Conservation (phyloP, 768 basidiomycete species). For the Tulasnella sp. region DNA sequence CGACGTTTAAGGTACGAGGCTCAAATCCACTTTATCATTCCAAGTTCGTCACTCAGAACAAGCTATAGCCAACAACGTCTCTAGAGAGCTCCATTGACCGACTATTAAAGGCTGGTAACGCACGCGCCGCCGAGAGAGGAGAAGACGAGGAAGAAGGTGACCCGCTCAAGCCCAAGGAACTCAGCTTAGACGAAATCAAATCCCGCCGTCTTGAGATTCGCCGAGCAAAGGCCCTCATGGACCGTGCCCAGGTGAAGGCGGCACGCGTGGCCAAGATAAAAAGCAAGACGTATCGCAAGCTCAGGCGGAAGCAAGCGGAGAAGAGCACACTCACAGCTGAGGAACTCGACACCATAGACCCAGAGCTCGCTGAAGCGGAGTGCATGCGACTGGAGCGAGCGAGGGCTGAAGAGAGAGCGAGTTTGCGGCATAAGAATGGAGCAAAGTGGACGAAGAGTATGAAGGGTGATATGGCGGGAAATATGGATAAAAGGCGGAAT, state of each 20-base stretch:
- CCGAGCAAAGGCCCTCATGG: conserved; percentile 85
- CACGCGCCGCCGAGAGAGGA: conserved; percentile 70
- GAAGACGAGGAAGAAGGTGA: conserved; percentile 50
- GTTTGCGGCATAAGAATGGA: conserved; percentile 74
- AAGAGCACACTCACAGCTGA: conserved; percentile 36
- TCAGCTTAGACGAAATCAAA: conserved; percentile 77
- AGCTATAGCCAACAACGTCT: conserved; percentile 64
- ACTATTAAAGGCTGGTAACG: conserved; percentile 67
- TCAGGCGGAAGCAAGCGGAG: conserved; percentile 68
- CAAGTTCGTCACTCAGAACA: no score
- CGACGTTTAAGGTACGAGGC: conserved; percentile 66
- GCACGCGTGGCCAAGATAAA: conserved; percentile 91
- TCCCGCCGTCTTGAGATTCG: conserved; percentile 71
- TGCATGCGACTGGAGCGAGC: conserved; percentile 61
- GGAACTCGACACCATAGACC: conserved; percentile 33
- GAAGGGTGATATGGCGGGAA: conserved; percentile 55
- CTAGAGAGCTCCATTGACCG: conserved; percentile 76
- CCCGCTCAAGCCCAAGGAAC: conserved; percentile 58
- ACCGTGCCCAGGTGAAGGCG: conserved; percentile 84
- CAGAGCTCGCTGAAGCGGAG: conserved; percentile 42
- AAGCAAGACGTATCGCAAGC: conserved; percentile 80
- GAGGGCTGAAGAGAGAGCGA: conserved; percentile 81
- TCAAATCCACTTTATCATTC: not conserved
- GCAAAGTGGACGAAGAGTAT: conserved; percentile 81
- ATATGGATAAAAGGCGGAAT: conserved; percentile 44